These are phyloP conservation scores for Colletotrichum siamense DNA, from an alignment of 2,329 filamentous ascomycete species.

Conservation along the genomic window DNA sequence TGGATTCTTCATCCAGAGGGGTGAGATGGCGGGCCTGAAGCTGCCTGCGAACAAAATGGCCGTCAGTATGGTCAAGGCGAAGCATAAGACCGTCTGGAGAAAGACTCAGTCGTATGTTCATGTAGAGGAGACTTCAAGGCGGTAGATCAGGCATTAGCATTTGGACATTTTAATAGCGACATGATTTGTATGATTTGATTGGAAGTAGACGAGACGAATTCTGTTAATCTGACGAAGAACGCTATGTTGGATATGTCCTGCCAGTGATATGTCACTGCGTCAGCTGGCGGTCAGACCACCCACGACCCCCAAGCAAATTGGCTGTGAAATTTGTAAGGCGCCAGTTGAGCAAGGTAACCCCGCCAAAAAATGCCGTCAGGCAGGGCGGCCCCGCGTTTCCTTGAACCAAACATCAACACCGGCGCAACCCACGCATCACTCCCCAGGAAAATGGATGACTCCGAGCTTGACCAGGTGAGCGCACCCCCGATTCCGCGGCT, in stretches of 20 bases:
- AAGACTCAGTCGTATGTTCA: conserved; percentile 38
- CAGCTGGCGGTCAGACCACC: not conserved
- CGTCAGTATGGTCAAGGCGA: conserved; percentile 75
- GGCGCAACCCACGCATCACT: not conserved
- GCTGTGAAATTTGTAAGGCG: conserved; percentile 4
- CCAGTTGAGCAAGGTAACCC: conserved; percentile 4
- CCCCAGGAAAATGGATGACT: conserved; percentile 43
- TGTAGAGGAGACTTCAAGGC: conserved; percentile 38
- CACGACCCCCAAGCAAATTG: not conserved
- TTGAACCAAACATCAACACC: conserved; percentile 13
- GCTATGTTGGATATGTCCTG: not conserved
- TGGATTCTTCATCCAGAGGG: conserved; percentile 82
- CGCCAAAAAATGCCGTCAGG: conserved; percentile 22
- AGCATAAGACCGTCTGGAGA: conserved; percentile 45
- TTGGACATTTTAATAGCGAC: not conserved
- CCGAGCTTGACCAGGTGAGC: conserved; percentile 46
- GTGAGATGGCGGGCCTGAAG: conserved; percentile 73
- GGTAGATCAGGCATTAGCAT: not conserved
- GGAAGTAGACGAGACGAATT: not conserved
- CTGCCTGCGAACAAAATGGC: conserved; percentile 77
- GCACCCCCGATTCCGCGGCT: not conserved
- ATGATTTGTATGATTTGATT: not conserved
- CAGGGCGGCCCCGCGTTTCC: conserved; percentile 18
- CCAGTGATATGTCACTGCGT: not conserved
- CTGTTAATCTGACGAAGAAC: not conserved